phyloP scores from a whole-genome alignment of 2,329 filamentous ascomycete species.

The Epichloe coenophiala region DNA sequence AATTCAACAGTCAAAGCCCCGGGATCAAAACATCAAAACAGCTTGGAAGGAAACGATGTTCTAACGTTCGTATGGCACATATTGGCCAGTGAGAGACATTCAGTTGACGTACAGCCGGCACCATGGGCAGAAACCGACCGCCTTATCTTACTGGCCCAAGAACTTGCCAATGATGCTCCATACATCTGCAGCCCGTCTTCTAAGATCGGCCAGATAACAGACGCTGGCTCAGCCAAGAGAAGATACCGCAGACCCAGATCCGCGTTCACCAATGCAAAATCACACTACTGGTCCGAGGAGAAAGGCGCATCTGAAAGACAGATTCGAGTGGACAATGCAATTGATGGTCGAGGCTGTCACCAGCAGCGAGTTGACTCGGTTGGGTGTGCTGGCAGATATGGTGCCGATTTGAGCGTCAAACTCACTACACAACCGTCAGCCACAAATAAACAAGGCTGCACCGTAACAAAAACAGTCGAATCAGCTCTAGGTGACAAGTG shows the following conservation, averaged over 20 bases:
- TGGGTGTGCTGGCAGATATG: not conserved
- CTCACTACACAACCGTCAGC: not conserved
- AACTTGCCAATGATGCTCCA: constrained; percentile 13
- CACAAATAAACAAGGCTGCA: not conserved
- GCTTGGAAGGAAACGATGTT: constrained; percentile 20
- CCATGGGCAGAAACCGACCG: constrained; percentile 24
- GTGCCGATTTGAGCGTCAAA: not conserved
- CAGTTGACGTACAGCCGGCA: constrained; percentile 3
- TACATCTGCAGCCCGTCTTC: constrained; percentile 6
- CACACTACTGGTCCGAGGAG: constrained; percentile 1
- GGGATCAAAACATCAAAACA: not conserved
- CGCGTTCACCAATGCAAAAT: not conserved
- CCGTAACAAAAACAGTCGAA: not conserved
- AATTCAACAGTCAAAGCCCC: constrained; percentile 9
- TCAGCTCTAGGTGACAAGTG: not conserved
- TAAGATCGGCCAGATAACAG: not conserved
- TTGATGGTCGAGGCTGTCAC: not conserved
- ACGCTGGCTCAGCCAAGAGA: not conserved
- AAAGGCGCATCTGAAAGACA: not conserved
- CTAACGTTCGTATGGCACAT: constrained; percentile 18
- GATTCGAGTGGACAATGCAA: not conserved
- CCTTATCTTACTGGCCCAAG: constrained; percentile 18
- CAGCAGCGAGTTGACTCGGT: not conserved
- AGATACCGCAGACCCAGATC: not conserved
- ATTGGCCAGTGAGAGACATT: constrained; percentile 6